A percentile compares a stretch with the other conserved stretches of the same genome.
phyloP scores from a whole-genome alignment of 139 green algal species.

The Bryopsis sp. region DNA sequence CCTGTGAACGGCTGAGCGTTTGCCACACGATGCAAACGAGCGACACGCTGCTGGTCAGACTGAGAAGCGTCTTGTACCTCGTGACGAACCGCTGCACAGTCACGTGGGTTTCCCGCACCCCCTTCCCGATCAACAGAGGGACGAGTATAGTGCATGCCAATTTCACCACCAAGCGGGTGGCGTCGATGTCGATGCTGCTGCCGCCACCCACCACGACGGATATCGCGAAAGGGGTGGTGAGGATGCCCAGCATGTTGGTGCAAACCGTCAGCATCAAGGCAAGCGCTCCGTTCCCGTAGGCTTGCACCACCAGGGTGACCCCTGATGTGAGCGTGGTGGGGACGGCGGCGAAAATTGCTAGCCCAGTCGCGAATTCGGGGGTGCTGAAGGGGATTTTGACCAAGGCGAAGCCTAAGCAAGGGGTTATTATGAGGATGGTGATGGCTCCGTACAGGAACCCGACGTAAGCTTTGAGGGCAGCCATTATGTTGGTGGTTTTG shows the following conservation, averaged over 20 bases:
- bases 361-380: slow-evolving; percentile 51
- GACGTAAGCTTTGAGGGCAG: slow-evolving; percentile 35
- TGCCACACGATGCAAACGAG: slow-evolving; percentile 59
- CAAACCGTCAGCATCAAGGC: slow-evolving; percentile 67
- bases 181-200: slow-evolving; percentile 42
- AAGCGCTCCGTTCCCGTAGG: slow-evolving; percentile 63
- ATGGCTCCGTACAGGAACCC: slow-evolving; percentile 41
- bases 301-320: slow-evolving; percentile 48
- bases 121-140: slow-evolving; percentile 55
- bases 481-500: slow-evolving; percentile 51
- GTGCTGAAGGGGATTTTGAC: slow-evolving; percentile 44
- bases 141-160: slow-evolving; percentile 66
- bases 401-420: slow-evolving; percentile 52
- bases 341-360: slow-evolving; percentile 69
- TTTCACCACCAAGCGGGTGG: slow-evolving; percentile 57
- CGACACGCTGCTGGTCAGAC: slow-evolving; percentile 30
- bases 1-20: slow-evolving; percentile 24
- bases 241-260: slow-evolving; percentile 69
- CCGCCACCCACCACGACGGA: slow-evolving; percentile 38
- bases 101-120: slow-evolving; percentile 28
- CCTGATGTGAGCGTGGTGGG: slow-evolving; percentile 75
- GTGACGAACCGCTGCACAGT: slow-evolving; percentile 22
- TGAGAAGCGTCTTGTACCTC: slow-evolving; percentile 27
- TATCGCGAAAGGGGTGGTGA: slow-evolving; percentile 55
- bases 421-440: slow-evolving; percentile 59